Base-by-base conservation (phyloP, 208 protist genomes). In the Leishmania major region DNA sequence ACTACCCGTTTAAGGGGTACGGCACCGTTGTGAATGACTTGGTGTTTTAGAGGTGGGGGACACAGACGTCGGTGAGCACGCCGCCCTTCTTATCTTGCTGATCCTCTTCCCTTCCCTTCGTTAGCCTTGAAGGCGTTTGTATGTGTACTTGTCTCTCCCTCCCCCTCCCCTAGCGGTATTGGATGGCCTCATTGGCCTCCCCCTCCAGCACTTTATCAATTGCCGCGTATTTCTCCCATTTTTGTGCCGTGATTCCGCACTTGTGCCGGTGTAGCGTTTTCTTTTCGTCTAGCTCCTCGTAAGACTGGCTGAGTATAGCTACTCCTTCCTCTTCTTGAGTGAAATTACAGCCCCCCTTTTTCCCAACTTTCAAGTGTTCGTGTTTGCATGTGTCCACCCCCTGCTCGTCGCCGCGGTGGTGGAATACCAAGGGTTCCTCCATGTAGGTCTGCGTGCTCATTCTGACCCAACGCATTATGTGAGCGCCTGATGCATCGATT, bases 1-100 rank as follows among this genome's bases (percentile, higher is more conserved):
- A 94, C 77, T 91, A 94, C 80, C 91, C 89, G 1, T 94, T 94
- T 73, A 85, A 94, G 79, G 88, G 90, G 11, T 76, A 90, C 75
- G 88, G 90, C 28, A 80, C 83, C 13, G 60, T 80, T 17, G 72
- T 87, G 11, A 59, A 89, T 31, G 49, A 79, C 28, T 74, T 89
- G 3, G 59, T 49, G 7, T 91, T 89, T 57, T 84, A 49, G 78
- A n/a, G 60, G 25, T 17, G n/a, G 10, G 60, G 8, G 5, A 5
- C n/a, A 2, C 60, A 37, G n/a, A 13, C 8, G 60, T 15, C 60
- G 10, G n/a, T 35, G 60, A 8, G 60, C n/a, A 37, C 11, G 0
- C n/a, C 28, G 28, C 3, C n/a, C 60, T 60, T 60, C 60, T 13
- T 11, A n/a, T 66, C 60, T 37, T 10, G 60, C n/a, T 66, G n/a